Evolutionary conservation across 2,329 filamentous ascomycete genomes (phyloP), one percentile per base, ranked within the genome.

Genomic region (Nigrograna mackinnonii): DNA sequence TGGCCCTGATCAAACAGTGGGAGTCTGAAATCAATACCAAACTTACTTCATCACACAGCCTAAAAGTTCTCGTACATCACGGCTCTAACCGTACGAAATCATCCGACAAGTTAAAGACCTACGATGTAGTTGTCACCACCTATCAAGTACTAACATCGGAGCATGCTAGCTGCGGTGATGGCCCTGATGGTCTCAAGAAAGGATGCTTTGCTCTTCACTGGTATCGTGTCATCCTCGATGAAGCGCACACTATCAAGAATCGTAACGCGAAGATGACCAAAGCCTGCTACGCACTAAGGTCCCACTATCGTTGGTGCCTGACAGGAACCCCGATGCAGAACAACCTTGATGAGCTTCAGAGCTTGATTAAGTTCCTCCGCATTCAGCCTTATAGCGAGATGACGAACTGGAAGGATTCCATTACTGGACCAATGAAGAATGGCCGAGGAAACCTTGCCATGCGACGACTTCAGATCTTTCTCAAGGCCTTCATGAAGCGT

Each of bases 161-260:
- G 62, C 86, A 94, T 63, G 86, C 83, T 7, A 80, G 83, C 46
- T 85, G 84, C 9, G 84, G 81, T 30, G 81, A 81, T 35, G 76
- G 74, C 3, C 76, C 77, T 6, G 77, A 83, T 39, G 80, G 80
- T 7, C 68, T 84, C 28, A 87, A 91, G 60, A 82, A 85, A 38
- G 92, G 91, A 9, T 92, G 91, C 58, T 96, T 96, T 62, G 91
- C 89, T 9, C 76, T 96, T 5, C 84, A 92, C 59, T 99, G 94
- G 94, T 97, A 94, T 73, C 87, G 94, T 38, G 82, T 96, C 47
- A 92, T 99, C 51, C 79, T 99, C 2, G 94, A 99, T 51, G 94
- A 99, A 73, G 94, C 94, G 1, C 94, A 99, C 67, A 95, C 89
- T 2, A 96, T 99, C 79, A 99, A 99, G 74, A 99, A 99, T 64